Evolutionary conservation across 2,329 filamentous ascomycete genomes (phyloP).

Genomic region (Whalleya microplaca): DNA sequence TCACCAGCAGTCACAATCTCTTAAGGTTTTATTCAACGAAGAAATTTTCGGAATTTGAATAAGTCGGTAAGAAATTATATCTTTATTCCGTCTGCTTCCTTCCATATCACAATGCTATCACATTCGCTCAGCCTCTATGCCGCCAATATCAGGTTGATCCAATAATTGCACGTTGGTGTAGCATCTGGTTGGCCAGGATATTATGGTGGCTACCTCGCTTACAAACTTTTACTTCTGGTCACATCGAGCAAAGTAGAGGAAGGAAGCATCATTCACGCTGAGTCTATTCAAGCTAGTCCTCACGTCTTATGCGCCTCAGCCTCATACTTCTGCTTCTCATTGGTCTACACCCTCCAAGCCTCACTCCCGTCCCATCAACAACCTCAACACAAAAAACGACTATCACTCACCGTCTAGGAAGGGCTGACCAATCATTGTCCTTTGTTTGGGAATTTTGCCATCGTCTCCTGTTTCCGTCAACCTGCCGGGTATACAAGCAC

Average conservation of each 20-base stretch:
- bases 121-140: not conserved
- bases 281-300: not conserved
- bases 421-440: not conserved
- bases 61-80: not conserved
- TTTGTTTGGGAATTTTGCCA: not conserved
- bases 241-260: not conserved
- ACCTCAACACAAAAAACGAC: not conserved
- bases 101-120: no score
- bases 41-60: not conserved
- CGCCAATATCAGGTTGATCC: not conserved
- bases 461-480: conserved; percentile 10
- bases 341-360: not conserved
- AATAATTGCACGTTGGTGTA: not conserved
- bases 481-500: conserved; percentile 6
- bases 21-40: not conserved
- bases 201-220: not conserved
- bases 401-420: not conserved
- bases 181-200: not conserved
- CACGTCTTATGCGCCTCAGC: conserved; percentile 14
- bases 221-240: not conserved
- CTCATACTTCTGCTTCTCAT: conserved; percentile 2
- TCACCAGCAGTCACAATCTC: not conserved
- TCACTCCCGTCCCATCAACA: not conserved
- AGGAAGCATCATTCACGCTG: not conserved
- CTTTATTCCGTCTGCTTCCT: not conserved